These are phyloP conservation scores for Nakataea oryzae DNA, from an alignment of 2,329 filamentous ascomycete species.

Conservation along the genomic window DNA sequence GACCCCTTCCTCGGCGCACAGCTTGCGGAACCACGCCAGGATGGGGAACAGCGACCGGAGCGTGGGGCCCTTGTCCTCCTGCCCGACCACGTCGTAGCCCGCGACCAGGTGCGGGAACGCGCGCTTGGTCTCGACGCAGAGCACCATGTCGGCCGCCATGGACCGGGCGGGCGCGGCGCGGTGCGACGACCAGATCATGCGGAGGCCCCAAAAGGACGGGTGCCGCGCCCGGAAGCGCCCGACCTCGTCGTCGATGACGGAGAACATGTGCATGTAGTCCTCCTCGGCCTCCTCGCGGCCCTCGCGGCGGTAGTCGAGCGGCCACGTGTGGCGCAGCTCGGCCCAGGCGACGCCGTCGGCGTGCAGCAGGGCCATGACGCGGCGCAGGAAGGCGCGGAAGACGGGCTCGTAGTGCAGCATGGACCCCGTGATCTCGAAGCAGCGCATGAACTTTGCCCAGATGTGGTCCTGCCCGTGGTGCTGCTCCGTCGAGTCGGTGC, in stretches of 20 bases:
- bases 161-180: slow-evolving; percentile 51
- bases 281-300: slow-evolving; percentile 54
- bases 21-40: slow-evolving; percentile 87
- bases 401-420: slow-evolving; percentile 88
- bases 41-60: slow-evolving; percentile 71
- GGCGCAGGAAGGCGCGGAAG: slow-evolving; percentile 63
- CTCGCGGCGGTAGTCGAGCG: slow-evolving; percentile 56
- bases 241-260: slow-evolving; percentile 68
- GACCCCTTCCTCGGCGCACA: slow-evolving; percentile 66
- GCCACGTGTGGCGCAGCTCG: slow-evolving; percentile 68
- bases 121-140: slow-evolving; percentile 74
- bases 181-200: slow-evolving; percentile 76
- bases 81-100: slow-evolving; percentile 83
- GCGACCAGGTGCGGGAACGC: slow-evolving; percentile 69
- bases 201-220: slow-evolving; percentile 70
- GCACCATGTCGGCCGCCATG: slow-evolving; percentile 74
- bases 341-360: slow-evolving; percentile 78
- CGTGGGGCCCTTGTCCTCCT: slow-evolving; percentile 71
- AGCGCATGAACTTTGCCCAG: slow-evolving; percentile 70
- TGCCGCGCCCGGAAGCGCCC: slow-evolving; percentile 64
- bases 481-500: slow-evolving; percentile 64
- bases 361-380: slow-evolving; percentile 60
- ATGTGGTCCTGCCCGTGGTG: slow-evolving; percentile 76
- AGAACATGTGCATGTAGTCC: slow-evolving; percentile 60
- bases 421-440: slow-evolving; percentile 63